Evolutionary conservation across 371 early-diverging fungal species (phyloP).

Genomic region (Mortierella sp.): DNA sequence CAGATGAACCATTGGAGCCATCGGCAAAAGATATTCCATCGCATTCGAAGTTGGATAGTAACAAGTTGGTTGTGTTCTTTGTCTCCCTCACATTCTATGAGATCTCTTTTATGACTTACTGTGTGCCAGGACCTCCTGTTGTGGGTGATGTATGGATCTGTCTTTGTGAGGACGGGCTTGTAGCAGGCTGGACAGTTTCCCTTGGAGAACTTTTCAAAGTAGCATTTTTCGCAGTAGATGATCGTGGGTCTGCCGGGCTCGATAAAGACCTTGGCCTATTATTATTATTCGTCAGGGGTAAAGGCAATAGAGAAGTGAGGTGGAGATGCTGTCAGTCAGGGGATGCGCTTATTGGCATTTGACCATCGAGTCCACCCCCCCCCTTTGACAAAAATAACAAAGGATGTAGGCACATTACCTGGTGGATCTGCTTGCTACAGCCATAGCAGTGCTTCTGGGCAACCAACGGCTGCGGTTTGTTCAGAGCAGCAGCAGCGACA

Average conservation of each 20-base stretch:
- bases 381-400: neutral
- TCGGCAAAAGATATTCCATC: neutral
- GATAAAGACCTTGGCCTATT: slow-evolving; percentile 57
- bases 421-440: slow-evolving; percentile 48
- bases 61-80: neutral
- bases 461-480: slow-evolving; percentile 43
- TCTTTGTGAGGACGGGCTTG: slow-evolving; percentile 59
- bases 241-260: slow-evolving; percentile 44
- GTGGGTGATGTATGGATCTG: slow-evolving; percentile 63
- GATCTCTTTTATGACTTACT: slow-evolving; percentile 25
- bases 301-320: neutral
- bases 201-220: slow-evolving; percentile 51
- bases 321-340: neutral
- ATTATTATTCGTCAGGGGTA: slow-evolving; percentile 1
- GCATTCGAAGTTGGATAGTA: neutral
- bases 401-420: slow-evolving; percentile 14
- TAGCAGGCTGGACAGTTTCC: slow-evolving; percentile 59
- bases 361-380: neutral
- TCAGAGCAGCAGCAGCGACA: neutral
- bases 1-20: neutral
- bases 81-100: too few relatives aligned
- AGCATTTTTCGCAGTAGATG: slow-evolving; percentile 55
- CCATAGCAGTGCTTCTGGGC: slow-evolving; percentile 54
- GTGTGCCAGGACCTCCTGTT: slow-evolving; percentile 63
- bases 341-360: neutral